phyloP scores from a whole-genome alignment of 371 early-diverging fungal genomes.

The Mortierella sp. region DNA sequence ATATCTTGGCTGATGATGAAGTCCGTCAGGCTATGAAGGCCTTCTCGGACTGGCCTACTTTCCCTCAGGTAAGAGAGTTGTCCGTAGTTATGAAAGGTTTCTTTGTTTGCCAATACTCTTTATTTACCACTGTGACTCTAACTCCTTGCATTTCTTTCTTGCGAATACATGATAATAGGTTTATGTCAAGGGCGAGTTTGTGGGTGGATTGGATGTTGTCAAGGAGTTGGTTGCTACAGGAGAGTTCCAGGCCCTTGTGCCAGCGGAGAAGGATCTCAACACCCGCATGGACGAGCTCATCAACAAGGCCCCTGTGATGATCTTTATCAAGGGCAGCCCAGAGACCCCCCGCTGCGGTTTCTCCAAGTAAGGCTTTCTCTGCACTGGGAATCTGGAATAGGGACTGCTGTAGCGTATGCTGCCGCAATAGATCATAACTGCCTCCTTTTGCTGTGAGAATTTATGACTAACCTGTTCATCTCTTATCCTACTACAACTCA shows the following conservation, averaged over 20 bases:
- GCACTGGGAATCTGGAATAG: not conserved
- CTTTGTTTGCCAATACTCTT: not conserved
- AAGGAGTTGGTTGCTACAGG: conserved; percentile 87
- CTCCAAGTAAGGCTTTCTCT: conserved; percentile 65
- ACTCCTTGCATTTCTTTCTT: not conserved
- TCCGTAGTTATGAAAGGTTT: not conserved
- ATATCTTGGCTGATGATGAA: conserved; percentile 92
- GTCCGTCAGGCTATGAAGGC: conserved; percentile 92
- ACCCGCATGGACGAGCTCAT: conserved; percentile 80
- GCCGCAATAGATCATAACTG: too few relatives aligned
- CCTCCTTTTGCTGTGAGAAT: too few relatives aligned
- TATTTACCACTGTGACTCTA: not conserved
- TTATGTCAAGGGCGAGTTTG: conserved; percentile 88
- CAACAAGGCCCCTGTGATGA: conserved; percentile 78
- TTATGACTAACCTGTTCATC: not conserved
- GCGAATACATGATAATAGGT: conserved; percentile 45
- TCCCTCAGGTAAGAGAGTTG: conserved; percentile 74
- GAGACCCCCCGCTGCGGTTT: conserved; percentile 91
- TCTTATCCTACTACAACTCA: not conserved
- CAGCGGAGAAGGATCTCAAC: conserved; percentile 81
- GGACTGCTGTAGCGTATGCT: not conserved
- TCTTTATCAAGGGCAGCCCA: conserved; percentile 98
- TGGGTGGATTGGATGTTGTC: conserved; percentile 94
- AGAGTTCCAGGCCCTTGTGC: conserved; percentile 80
- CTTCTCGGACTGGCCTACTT: conserved; percentile 94